phyloP scores from a whole-genome alignment of 805 yeast genomes.

The Candida oleophila region DNA sequence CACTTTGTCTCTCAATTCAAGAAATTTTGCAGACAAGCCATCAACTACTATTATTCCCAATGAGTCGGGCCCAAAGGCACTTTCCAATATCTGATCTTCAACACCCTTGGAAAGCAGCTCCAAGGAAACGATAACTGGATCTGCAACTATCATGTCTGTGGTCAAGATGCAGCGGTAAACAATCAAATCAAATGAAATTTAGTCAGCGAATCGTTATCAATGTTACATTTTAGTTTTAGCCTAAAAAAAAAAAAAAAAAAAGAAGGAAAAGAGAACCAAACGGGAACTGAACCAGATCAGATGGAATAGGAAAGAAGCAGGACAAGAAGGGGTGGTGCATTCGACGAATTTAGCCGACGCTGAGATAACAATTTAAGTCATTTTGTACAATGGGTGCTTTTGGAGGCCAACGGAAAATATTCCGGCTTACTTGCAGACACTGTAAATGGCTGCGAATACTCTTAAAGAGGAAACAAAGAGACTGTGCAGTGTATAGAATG shows the following conservation, averaged over 20 bases:
- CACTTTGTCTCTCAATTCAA: conserved; percentile 40
- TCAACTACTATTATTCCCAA: conserved; percentile 53
- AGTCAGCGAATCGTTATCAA: neutral
- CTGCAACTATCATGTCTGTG: neutral
- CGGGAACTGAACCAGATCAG: too few relatives aligned
- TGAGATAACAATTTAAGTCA: too few relatives aligned
- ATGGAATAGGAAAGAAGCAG: too few relatives aligned
- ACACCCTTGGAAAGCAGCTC: conserved; percentile 30
- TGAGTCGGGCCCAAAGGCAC: conserved; percentile 56
- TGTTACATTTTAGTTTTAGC: neutral
- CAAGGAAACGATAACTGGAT: conserved; percentile 31
- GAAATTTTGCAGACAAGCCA: conserved; percentile 39
- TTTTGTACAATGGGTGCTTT: too few relatives aligned
- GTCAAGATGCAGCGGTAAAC: neutral
- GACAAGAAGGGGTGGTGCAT: too few relatives aligned
- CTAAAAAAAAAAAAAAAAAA: neutral
- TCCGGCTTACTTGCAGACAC: too few relatives aligned
- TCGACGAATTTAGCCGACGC: too few relatives aligned
- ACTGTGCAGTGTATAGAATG: too few relatives aligned
- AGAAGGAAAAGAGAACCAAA: neutral
- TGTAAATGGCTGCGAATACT: too few relatives aligned
- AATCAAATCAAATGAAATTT: neutral
- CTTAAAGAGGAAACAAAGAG: too few relatives aligned
- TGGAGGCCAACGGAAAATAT: too few relatives aligned
- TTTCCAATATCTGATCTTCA: conserved; percentile 26